These are phyloP conservation scores for Vaccinium myrtillus DNA, from an alignment of 148 eudicot species.

Conservation along the genomic window DNA sequence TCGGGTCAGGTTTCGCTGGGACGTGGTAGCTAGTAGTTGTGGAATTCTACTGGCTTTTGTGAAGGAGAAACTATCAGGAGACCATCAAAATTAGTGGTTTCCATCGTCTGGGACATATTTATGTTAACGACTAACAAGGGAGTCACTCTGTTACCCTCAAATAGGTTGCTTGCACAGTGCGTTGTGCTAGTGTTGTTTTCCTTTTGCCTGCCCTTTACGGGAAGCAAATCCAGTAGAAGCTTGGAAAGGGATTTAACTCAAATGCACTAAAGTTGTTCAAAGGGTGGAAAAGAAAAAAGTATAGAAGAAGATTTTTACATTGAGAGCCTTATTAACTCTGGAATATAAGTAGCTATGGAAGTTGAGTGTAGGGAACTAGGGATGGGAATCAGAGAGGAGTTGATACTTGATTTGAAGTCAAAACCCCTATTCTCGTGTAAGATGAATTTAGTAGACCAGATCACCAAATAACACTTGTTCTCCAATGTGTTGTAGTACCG, in stretches of 20 bases:
- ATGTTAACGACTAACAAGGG: background rate
- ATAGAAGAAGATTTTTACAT: background rate
- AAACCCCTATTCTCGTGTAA: background rate
- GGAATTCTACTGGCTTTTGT: background rate
- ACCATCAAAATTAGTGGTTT: background rate
- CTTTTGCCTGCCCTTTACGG: background rate
- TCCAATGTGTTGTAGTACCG: background rate
- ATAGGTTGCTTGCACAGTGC: background rate
- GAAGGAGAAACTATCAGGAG: background rate
- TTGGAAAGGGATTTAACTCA: background rate
- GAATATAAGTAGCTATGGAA: background rate
- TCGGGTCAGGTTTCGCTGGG: background rate
- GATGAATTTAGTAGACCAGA: too few species aligned
- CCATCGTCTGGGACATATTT: background rate
- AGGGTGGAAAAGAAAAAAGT: background rate
- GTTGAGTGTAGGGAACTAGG: background rate
- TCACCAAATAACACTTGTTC: background rate
- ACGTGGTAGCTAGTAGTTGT: background rate
- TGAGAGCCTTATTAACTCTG: background rate
- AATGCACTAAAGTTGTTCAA: background rate
- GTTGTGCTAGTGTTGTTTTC: background rate
- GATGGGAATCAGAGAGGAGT: background rate
- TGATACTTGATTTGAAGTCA: background rate
- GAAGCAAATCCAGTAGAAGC: background rate
- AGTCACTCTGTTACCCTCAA: background rate